A percentile compares a stretch with the other conserved stretches of the same genome.
phyloP scores from a whole-genome alignment of 805 yeast species.

The Schwanniomyces yamadae region DNA sequence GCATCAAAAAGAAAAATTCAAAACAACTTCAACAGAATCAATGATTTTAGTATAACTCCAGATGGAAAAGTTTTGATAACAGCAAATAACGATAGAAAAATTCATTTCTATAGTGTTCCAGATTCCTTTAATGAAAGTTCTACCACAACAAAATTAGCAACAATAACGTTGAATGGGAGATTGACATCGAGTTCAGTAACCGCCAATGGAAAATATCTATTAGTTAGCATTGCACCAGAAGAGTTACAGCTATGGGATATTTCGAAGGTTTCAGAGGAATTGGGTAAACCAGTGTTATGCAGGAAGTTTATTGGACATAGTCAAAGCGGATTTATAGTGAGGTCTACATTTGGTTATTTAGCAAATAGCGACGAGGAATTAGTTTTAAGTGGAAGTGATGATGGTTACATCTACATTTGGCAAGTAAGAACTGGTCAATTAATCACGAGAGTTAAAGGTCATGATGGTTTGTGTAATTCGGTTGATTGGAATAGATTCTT shows the following conservation, averaged over 20 bases:
- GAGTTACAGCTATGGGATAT: conserved; percentile 84
- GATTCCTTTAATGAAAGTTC: conserved; percentile 30
- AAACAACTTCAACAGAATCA: conserved; percentile 48
- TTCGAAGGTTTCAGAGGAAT: conserved; percentile 19
- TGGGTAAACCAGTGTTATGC: conserved; percentile 46
- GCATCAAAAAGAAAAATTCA: conserved; percentile 12
- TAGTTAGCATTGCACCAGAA: conserved; percentile 69
- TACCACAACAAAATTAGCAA: conserved; percentile 39
- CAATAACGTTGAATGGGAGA: conserved; percentile 53
- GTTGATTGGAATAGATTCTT: conserved; percentile 64
- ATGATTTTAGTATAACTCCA: conserved; percentile 65
- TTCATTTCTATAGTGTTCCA: conserved; percentile 59
- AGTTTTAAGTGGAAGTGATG: conserved; percentile 81
- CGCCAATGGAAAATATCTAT: conserved; percentile 47
- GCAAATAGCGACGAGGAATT: conserved; percentile 53
- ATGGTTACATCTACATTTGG: conserved; percentile 78
- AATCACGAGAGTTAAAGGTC: conserved; percentile 60
- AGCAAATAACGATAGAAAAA: conserved; percentile 60
- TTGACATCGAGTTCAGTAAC: conserved; percentile 67
- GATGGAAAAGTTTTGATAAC: conserved; percentile 63
- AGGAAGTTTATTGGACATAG: conserved; percentile 70
- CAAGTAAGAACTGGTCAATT: conserved; percentile 68
- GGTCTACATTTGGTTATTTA: conserved; percentile 75
- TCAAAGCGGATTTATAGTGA: conserved; percentile 66
- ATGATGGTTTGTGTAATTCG: conserved; percentile 62